These are phyloP conservation scores for Aspergillus cavernicola DNA, from an alignment of 495 filamentous ascomycete species.

Conservation along the genomic window DNA sequence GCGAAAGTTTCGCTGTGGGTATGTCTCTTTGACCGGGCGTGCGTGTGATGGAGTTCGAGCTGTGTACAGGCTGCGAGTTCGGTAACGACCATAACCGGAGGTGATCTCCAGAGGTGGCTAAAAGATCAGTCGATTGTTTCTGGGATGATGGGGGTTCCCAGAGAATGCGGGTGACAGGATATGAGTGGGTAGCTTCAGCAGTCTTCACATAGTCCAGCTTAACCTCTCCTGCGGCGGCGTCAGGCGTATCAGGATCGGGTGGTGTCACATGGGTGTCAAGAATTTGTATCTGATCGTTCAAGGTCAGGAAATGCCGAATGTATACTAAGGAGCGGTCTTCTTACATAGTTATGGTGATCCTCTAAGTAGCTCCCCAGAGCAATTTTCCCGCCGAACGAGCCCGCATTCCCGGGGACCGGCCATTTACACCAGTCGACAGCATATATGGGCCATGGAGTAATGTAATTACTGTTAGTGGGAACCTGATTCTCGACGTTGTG, in stretches of 20 bases:
- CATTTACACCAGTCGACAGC: constrained; percentile 99
- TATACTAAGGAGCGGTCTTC: not conserved
- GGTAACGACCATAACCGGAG: constrained; percentile 91
- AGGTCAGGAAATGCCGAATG: constrained; percentile 13
- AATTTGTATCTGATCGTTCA: constrained; percentile 79
- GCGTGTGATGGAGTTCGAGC: constrained; percentile 71
- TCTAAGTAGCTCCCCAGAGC: constrained; percentile 95
- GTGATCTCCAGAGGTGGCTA: constrained; percentile 96
- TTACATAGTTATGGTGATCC: constrained; percentile 95
- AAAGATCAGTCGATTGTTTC: constrained; percentile 92
- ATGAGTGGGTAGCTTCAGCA: constrained; percentile 97
- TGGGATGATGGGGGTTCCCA: constrained; percentile 98
- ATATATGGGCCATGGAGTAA: constrained; percentile 93
- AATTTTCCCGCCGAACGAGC: constrained; percentile 80
- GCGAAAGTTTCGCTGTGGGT: constrained; percentile 81
- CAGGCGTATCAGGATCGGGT: constrained; percentile 57
- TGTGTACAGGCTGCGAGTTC: constrained; percentile 43
- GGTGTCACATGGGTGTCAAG: constrained; percentile 79
- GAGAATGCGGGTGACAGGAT: constrained; percentile 90
- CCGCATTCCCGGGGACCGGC: constrained; percentile 63
- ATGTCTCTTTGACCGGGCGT: constrained; percentile 59
- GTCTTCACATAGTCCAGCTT: constrained; percentile 87
- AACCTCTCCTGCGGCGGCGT: constrained; percentile 65
- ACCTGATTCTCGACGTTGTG: constrained; percentile 47
- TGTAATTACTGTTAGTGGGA: constrained; percentile 77